These are phyloP conservation scores for Nicotiana benthamiana DNA, from an alignment of 257 asterid species.

Conservation along the genomic window DNA sequence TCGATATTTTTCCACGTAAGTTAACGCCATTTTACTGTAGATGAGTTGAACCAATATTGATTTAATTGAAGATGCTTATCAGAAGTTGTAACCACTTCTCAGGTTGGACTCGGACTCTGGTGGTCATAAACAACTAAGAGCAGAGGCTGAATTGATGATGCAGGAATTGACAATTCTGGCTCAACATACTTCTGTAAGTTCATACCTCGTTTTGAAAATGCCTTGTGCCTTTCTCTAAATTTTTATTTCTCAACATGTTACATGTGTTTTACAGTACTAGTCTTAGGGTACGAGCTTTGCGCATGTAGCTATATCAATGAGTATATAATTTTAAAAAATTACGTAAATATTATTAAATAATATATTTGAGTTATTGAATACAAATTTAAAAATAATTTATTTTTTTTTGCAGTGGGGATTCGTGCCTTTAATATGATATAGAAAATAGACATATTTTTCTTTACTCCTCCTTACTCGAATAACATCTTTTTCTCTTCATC, in stretches of 20 bases:
- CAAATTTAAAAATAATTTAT: too few relatives aligned
- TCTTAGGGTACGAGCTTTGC: too few relatives aligned
- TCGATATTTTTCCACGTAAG: slow-evolving; percentile 77
- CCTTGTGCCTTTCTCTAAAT: background rate
- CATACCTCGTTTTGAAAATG: background rate
- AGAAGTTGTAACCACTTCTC: slow-evolving; percentile 14
- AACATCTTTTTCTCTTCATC: too few relatives aligned
- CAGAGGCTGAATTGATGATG: slow-evolving; percentile 82
- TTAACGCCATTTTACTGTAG: background rate
- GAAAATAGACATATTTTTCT: too few relatives aligned
- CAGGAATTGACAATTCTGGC: slow-evolving; percentile 78
- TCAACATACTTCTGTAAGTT: slow-evolving; percentile 91
- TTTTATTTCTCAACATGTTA: background rate
- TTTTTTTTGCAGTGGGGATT: too few relatives aligned
- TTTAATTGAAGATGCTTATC: background rate
- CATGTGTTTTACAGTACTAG: background rate
- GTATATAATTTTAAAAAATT: too few relatives aligned
- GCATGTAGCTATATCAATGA: too few relatives aligned
- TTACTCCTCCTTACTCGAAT: too few relatives aligned
- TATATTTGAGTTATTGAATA: too few relatives aligned
- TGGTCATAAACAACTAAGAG: slow-evolving; percentile 49
- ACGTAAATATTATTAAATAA: too few relatives aligned
- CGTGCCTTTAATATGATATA: too few relatives aligned
- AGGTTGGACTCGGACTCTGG: slow-evolving; percentile 86
- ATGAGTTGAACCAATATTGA: background rate